A percentile compares a stretch with the other conserved stretches of the same genome.
Conservation (phyloP, 2,329 filamentous ascomycete genomes). For the Drechslerella dactyloides region DNA sequence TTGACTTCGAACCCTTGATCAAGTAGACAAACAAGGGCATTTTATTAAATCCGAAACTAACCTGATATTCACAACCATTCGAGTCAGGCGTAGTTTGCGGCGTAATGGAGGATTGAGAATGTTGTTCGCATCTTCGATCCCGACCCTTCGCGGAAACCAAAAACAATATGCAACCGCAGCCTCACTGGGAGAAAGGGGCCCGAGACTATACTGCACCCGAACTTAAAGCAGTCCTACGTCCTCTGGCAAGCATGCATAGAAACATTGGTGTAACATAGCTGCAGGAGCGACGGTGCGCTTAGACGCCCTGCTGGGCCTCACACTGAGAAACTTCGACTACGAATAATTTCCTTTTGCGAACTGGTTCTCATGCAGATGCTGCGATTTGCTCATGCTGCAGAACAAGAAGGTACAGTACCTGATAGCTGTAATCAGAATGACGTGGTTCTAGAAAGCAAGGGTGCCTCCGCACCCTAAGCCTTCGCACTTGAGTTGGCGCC, state of each 20-base stretch:
- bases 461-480: no score
- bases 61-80: constrained; percentile 1
- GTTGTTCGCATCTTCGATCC: not conserved
- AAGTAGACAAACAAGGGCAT: not conserved
- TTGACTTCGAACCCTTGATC: not conserved
- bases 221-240: not conserved
- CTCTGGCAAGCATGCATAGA: not conserved
- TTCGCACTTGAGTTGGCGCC: no score
- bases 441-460: no score
- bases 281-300: not conserved
- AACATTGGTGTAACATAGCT: constrained; percentile 4
- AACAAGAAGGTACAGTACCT: no score
- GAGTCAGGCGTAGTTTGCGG: not conserved
- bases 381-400: no score
- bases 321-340: not conserved
- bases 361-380: no score
- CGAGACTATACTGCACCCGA: not conserved
- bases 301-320: constrained; percentile 4
- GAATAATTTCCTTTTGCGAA: not conserved
- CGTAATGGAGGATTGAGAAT: constrained; percentile 1
- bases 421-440: no score
- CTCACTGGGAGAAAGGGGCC: not conserved
- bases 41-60: not conserved
- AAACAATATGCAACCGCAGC: not conserved
- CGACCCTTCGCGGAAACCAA: not conserved